Conservation (phyloP, 108 stramenopile genomes). For the Nitzschia sp. region DNA sequence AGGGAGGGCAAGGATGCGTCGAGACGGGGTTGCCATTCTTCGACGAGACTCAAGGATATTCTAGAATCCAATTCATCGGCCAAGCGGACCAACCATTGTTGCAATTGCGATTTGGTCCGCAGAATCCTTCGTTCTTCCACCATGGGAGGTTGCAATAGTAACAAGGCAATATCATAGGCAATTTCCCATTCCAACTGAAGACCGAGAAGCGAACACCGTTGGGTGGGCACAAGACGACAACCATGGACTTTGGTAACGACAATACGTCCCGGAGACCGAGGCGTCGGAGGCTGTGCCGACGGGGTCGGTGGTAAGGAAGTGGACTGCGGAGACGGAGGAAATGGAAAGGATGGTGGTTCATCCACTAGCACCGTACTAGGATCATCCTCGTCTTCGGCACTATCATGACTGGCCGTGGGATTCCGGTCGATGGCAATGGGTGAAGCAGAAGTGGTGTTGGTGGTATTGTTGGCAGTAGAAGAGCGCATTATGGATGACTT, state of each 20-base stretch:
- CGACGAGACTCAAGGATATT: constrained; percentile 11
- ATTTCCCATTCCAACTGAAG: constrained; percentile 42
- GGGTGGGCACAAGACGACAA: constrained; percentile 4
- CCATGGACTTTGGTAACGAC: constrained; percentile 45
- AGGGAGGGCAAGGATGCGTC: background rate
- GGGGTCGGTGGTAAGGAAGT: background rate
- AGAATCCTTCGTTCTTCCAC: constrained; percentile 53
- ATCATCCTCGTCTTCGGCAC: background rate
- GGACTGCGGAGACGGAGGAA: background rate
- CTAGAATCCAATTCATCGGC: constrained; percentile 15
- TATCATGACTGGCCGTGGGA: background rate
- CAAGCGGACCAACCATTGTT: constrained; percentile 11
- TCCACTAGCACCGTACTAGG: background rate
- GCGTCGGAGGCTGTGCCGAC: too few species aligned
- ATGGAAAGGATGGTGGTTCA: background rate
- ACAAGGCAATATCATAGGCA: constrained; percentile 60
- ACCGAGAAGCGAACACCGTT: too few species aligned
- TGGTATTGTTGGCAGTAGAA: background rate
- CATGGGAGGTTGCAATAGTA: constrained; percentile 35
- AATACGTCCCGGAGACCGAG: constrained; percentile 29
- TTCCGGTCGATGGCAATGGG: background rate
- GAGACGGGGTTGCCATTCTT: constrained; percentile 12
- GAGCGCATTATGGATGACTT: background rate
- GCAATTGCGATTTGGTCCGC: constrained; percentile 40
- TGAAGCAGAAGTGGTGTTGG: background rate